Evolutionary conservation across 2,329 filamentous ascomycete genomes (phyloP).

Genomic region (Diaporthe ilicicola): DNA sequence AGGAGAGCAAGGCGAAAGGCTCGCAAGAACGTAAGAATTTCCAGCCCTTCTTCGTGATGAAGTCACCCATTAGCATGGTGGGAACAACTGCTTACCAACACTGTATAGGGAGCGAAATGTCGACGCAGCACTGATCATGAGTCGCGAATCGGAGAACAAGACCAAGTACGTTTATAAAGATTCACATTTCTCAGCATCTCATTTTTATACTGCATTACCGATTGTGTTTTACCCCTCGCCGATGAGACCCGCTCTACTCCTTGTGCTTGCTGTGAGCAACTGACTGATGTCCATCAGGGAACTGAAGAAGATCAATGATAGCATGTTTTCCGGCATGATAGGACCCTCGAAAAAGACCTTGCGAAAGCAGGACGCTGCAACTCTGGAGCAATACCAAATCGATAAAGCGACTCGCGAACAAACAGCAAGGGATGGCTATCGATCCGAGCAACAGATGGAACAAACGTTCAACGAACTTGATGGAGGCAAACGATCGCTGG

Average conservation of each 20-base stretch:
- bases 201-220: not conserved
- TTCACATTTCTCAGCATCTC: not conserved
- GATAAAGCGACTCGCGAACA: slow-evolving; percentile 73
- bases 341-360: slow-evolving; percentile 72
- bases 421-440: slow-evolving; percentile 63
- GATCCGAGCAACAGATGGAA: slow-evolving; percentile 63
- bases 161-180: slow-evolving; percentile 49
- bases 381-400: slow-evolving; percentile 73
- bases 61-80: too few relatives aligned
- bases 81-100: not conserved
- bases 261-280: not conserved
- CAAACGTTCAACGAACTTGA: slow-evolving; percentile 44
- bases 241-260: not conserved
- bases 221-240: not conserved
- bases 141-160: slow-evolving; percentile 79
- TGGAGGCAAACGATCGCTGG: slow-evolving; percentile 12
- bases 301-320: slow-evolving; percentile 84
- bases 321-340: slow-evolving; percentile 89
- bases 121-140: slow-evolving; percentile 80
- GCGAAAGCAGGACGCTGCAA: slow-evolving; percentile 70
- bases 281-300: slow-evolving; percentile 58
- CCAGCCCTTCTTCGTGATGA: not conserved
- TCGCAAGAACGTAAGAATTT: slow-evolving; percentile 70
- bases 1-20: slow-evolving; percentile 79
- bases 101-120: slow-evolving; percentile 71